These are phyloP conservation scores for Talaromyces sp. DNA, from an alignment of 2,329 filamentous ascomycete genomes.

Conservation along the genomic window DNA sequence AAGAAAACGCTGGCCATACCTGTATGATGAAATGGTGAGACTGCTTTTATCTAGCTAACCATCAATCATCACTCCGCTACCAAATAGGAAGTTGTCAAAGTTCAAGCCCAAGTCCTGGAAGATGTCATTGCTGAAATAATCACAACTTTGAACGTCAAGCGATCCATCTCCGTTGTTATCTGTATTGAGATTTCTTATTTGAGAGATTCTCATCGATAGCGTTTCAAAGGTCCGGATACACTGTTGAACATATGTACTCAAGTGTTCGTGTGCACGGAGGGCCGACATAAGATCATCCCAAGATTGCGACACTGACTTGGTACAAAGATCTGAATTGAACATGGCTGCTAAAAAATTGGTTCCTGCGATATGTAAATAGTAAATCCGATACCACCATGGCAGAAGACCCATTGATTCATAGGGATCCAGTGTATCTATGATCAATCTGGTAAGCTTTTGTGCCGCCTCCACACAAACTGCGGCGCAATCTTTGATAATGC, in stretches of 20 bases:
- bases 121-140: not conserved
- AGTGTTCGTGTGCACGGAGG: slow-evolving; percentile 18
- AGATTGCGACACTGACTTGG: slow-evolving; percentile 21
- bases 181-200: not conserved
- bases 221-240: slow-evolving; percentile 10
- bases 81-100: not conserved
- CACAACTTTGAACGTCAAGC: not conserved
- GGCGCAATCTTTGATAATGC: slow-evolving; percentile 18
- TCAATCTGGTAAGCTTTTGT: slow-evolving; percentile 15
- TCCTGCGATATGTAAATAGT: slow-evolving; percentile 21
- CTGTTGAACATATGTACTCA: slow-evolving; percentile 10
- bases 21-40: not conserved
- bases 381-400: slow-evolving; percentile 21
- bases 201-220: slow-evolving; percentile 3
- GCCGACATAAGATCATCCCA: slow-evolving; percentile 21
- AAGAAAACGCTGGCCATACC: not conserved
- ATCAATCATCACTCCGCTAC: not conserved
- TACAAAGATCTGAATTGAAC: slow-evolving; percentile 24
- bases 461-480: slow-evolving; percentile 18
- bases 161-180: not conserved
- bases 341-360: slow-evolving; percentile 20
- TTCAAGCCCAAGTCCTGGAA: not conserved
- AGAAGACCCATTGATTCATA: slow-evolving; percentile 17
- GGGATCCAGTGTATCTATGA: slow-evolving; percentile 15
- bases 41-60: not conserved